Base-by-base conservation (phyloP, 2,329 filamentous ascomycete genomes). In the Aspergillus latus region DNA sequence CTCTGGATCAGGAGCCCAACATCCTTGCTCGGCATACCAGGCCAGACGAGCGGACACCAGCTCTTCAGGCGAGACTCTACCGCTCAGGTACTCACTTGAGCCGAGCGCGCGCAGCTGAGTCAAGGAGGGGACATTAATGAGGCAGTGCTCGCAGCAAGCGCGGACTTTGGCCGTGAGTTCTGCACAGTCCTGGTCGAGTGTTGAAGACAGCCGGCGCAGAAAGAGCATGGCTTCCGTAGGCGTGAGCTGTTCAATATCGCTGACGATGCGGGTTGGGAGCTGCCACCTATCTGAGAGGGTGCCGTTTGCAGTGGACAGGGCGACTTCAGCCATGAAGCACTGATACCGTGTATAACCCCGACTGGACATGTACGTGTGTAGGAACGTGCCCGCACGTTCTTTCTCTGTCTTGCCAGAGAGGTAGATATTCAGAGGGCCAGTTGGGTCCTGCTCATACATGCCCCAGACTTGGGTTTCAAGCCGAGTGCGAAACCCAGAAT, bases 11-110 rank as follows among this genome's bases (percentile, higher is more conserved):
- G 52, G 52, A 13, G 49, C 59, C 40, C 60, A 61, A 54, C 72
- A 74, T 1, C 70, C 69, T 46, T 75, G 71, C 2, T 74, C 71
- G 6, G 61, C 53, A 51, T 76, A 73, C 77, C 77, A 79, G 7
- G 51, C 62, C 13, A 77, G 64, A 8, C 77, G 72, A 9, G 72
- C 62, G 21, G 61, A 52, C 4, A 79, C 65, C 9, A 80, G 52
- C 4, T 69, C 63, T 42, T 72, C 64, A 2, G 67, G 52, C n/a
- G 70, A 68, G 26, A 75, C 62, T 2, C 70, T 61, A n/a, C 73
- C 71, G n/a, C 68, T 63, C 5, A 80, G 68, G 54, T 77, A 80
- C 4, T 63, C 67, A 30, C 66, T 66, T 0, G 76, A 72, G 56
- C 68, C 71, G 5, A 72, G 62, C 10, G 67, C 68, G 47, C 70